Percentiles rank a stretch among this genome's conserved stretches.
These are phyloP conservation scores for Monosporascus sp. DNA, from an alignment of 2,329 filamentous ascomycete species.

Conservation along the genomic window DNA sequence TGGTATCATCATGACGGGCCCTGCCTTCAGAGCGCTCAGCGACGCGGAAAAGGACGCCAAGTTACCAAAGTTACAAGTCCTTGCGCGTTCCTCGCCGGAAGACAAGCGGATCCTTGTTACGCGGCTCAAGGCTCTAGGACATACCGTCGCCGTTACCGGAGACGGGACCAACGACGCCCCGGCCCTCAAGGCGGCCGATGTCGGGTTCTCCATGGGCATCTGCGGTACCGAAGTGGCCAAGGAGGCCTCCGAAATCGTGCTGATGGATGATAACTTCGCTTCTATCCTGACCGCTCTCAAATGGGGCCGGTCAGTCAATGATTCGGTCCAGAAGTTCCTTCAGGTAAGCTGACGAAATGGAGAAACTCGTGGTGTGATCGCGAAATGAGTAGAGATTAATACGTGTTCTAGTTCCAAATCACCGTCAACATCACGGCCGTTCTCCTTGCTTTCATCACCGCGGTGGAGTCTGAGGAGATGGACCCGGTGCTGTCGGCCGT, in stretches of 20 bases:
- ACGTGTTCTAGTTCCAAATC: slow-evolving; percentile 48
- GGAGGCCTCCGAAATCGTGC: slow-evolving; percentile 63
- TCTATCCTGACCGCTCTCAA: slow-evolving; percentile 63
- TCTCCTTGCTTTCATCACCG: slow-evolving; percentile 58
- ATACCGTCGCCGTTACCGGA: slow-evolving; percentile 60
- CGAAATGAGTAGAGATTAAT: slow-evolving; percentile 1
- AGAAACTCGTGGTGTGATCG: neutral
- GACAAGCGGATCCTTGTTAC: slow-evolving; percentile 61
- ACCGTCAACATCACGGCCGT: slow-evolving; percentile 68
- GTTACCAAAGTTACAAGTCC: slow-evolving; percentile 55
- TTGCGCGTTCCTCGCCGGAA: slow-evolving; percentile 61
- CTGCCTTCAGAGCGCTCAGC: slow-evolving; percentile 57
- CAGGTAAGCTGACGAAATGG: slow-evolving; percentile 35
- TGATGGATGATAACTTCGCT: slow-evolving; percentile 62
- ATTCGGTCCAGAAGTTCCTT: slow-evolving; percentile 63
- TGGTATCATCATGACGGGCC: slow-evolving; percentile 64
- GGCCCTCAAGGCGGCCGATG: slow-evolving; percentile 60
- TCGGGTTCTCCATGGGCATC: slow-evolving; percentile 65
- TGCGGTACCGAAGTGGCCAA: slow-evolving; percentile 63
- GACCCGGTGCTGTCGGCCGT: slow-evolving; percentile 60
- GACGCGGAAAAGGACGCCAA: slow-evolving; percentile 53
- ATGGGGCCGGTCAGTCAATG: slow-evolving; percentile 66
- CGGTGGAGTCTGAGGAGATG: slow-evolving; percentile 50
- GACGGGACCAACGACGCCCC: slow-evolving; percentile 65
- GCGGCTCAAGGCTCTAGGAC: slow-evolving; percentile 55